Evolutionary conservation across 805 yeast species (phyloP), one percentile per base, ranked within the genome.

Genomic region (Diddensiella santjacobensis): DNA sequence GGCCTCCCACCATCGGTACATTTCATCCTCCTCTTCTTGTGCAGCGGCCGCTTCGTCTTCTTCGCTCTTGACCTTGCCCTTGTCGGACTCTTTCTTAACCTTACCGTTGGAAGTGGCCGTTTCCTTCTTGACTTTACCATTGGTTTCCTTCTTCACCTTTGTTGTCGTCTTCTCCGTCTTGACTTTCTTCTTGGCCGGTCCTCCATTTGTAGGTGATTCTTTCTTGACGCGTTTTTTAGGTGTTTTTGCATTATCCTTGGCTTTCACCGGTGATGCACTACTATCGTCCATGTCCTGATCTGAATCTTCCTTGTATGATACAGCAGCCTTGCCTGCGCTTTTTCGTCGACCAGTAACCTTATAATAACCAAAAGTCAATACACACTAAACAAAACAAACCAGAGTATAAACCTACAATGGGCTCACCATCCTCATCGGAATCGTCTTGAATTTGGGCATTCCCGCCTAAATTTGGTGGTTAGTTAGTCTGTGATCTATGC

Each of bases 1-100:
- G 40, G 78, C 79, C 38, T 78, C 80, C 62, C 87, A 91, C 93
- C 96, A 88, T 65, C 81, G 83, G 62, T 78, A 82, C n/a, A 68
- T 71, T 1, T 75, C 87, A 2, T 76, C 81, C n/a, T 76, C 81
- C 15, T 76, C 81, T 17, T 72, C 79, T 3, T 68, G 38, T 17
- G 20, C 38, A 6, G 20, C 38, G 10, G 8, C 38, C 8, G 15
- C 38, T 8, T 35, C 38, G 18, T 35, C 38, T 15, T 22, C 46
- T 30, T 42, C 17, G 47, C 29, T 17, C n/a, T 24, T 40, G 42
- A 18, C 20, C 22, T 20, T 17, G 22, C 35, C 20, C 30, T 26
- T 22, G 35, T 8, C 31, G 13, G 31, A 8, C 31, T 26, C 31
- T 13, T 8, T 8, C 13, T 26, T 26, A 13, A 26, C 31, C 13